These are phyloP conservation scores for Exidia glandulosa DNA, from an alignment of 768 basidiomycete genomes.

Conservation along the genomic window DNA sequence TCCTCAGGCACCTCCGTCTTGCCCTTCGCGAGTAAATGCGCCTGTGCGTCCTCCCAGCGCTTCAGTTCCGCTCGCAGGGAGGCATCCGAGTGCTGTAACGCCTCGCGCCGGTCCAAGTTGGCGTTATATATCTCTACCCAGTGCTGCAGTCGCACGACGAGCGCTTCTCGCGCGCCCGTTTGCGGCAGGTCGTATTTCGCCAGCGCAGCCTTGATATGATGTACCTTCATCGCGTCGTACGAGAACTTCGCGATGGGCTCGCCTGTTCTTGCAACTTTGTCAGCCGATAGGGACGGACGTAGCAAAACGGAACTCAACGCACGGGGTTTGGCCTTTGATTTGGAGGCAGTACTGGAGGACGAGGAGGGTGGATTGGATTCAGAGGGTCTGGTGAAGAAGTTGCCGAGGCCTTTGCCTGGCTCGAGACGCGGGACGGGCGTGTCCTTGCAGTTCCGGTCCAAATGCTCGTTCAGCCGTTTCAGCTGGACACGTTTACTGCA, in stretches of 20 bases:
- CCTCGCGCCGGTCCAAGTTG: constrained; percentile 47
- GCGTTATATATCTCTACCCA: constrained; percentile 65
- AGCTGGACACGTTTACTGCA: constrained; percentile 39
- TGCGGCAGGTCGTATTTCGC: constrained; percentile 37
- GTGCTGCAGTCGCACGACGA: constrained; percentile 48
- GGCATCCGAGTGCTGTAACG: constrained; percentile 32
- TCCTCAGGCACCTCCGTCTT: constrained; percentile 32
- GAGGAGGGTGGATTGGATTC: neutral
- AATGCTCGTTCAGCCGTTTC: constrained; percentile 47
- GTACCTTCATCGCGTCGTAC: constrained; percentile 54
- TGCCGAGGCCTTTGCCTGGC: neutral
- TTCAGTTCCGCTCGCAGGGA: constrained; percentile 44
- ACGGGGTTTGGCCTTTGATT: neutral
- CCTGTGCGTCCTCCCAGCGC: constrained; percentile 44
- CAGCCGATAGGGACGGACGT: neutral
- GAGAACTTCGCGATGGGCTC: constrained; percentile 36
- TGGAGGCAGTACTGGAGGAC: neutral
- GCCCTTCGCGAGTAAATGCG: constrained; percentile 19
- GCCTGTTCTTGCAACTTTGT: neutral
- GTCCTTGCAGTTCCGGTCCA: constrained; percentile 49
- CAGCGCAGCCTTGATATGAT: constrained; percentile 46
- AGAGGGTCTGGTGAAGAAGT: neutral
- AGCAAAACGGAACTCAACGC: neutral
- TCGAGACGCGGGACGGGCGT: neutral
- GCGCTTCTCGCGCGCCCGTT: constrained; percentile 38